Base-by-base conservation (phyloP, 352 stramenopile genomes). In the Globisporangium perplexum region DNA sequence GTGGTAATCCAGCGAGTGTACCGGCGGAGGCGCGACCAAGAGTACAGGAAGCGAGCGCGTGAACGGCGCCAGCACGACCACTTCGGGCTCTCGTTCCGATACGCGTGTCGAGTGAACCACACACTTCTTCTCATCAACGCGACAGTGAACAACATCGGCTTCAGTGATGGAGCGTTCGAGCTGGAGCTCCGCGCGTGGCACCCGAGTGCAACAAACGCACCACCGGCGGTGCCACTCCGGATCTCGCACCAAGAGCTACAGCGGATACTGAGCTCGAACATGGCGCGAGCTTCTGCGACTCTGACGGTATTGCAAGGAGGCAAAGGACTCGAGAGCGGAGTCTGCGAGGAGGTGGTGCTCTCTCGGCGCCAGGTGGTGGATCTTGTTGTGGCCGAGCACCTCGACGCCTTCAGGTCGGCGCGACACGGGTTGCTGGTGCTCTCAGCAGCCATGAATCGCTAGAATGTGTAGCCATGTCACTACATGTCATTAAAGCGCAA, bases 351-450 rank as follows among this genome's bases (percentile, higher is more conserved):
- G n/a, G n/a, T n/a, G 39, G 8, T 35, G 20, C 2, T 61, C 31
- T 52, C 48, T 15, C 60, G 67, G 2, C 50, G 55, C 0, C n/a
- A 60, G 42, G 51, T 72, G 17, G 38, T 71, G 0, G 47, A 65
- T 11, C 33, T 49, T 26, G 20, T 78, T 1, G 44, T 75, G 15
- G 30, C 8, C 14, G 36, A 62, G 28, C 64, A 75, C 36, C 47
- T 78, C 28, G 63, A 75, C 23, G 57, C 72, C 18, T 77, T 77
- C 41, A 56, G 69, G 1, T 77, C 69, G 0, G 53, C 39, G 3
- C 49, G 57, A 39, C 65, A 71, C 41, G 47, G 55, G 14, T 33
- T 77, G 44, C 46, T 78, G n/a, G 63, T 72, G 43, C 36, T 74
- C 3, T 52, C 50, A 1, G 28, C 10, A n/a, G n/a, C n/a, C n/a